Percentiles rank a stretch among this genome's conserved stretches.
phyloP scores from a whole-genome alignment of 306 rosid species.

The Ochetophila trinervis region DNA sequence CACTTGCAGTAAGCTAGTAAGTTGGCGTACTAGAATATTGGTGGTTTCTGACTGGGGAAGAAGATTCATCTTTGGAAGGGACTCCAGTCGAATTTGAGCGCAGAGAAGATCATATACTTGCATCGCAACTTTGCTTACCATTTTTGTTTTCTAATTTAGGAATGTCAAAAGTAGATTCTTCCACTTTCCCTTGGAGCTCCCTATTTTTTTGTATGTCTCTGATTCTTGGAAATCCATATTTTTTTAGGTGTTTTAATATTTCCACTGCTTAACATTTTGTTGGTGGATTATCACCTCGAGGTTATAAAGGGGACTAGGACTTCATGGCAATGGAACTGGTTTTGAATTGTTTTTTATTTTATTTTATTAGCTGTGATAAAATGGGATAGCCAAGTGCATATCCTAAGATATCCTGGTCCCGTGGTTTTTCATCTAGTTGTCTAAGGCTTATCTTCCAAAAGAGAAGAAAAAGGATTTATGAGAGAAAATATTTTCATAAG shows the following conservation, averaged over 20 bases:
- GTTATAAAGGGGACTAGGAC: neutral
- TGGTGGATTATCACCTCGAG: neutral
- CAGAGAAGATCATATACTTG: neutral
- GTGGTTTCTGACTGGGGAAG: constrained; percentile 79
- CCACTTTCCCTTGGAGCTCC: neutral
- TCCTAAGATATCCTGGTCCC: no score
- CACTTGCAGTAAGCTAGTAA: constrained; percentile 67
- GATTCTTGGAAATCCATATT: no score
- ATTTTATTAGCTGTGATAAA: no score
- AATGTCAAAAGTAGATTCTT: neutral
- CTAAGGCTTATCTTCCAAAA: no score
- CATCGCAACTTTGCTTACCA: neutral
- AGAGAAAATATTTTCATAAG: no score
- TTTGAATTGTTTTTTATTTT: no score
- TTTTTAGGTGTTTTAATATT: no score
- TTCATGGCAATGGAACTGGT: no score
- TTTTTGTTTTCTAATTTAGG: constrained; percentile 8
- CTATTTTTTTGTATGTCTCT: neutral
- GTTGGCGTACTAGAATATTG: constrained; percentile 80
- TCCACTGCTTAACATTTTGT: neutral
- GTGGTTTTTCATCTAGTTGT: no score
- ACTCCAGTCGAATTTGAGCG: constrained; percentile 57
- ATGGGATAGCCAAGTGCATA: no score
- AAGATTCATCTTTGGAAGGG: constrained; percentile 66
- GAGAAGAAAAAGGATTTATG: no score